Evolutionary conservation across 371 early-diverging fungal genomes (phyloP), one percentile per base, ranked within the genome.

Genomic region (Lichtheimia ornata): DNA sequence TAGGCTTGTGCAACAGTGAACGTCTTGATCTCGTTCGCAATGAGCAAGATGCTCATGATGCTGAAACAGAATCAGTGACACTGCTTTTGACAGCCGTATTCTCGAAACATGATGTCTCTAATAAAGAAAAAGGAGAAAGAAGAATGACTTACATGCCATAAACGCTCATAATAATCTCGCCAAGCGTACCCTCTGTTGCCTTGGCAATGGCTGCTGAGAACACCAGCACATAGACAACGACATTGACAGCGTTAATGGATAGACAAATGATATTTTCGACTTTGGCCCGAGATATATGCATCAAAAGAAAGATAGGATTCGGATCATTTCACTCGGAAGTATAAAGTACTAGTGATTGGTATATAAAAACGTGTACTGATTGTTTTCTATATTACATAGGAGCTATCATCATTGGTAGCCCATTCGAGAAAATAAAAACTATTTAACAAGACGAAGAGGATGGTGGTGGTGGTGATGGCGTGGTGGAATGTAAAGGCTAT

Each of bases 141-240:
- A 53, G 3, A 11, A 50, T 47, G 17, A 51, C 67, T 73, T 70
- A 69, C 79, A 59, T 66, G 66, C 74, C 69, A 62, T 79, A 76
- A 44, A 79, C 69, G 17, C 66, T 47, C 60, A 72, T 69, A 5
- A 79, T 67, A 18, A 76, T 79, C 24, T 76, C 74, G 5, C 66
- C 67, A 17, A 79, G 47, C 17, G 66, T 62, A 3, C 71, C 72
- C 53, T 64, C 64, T 15, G 63, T 59, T 14, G 69, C 71, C 53
- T 79, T 79, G 12, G 65, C 28, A n/a, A 76, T 70, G 2, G 76
- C 68, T 2, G 74, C 74, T 15, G 64, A 59, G 56, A 76, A 64
- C 2, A 76, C 61, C 41, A 79, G 50, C 3, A 70, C 6, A 60
- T 69, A 76, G 5, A 68, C 47, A 41, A 51, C 9, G 7, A 71